These are phyloP conservation scores for Kodamaea hsintzibuensis DNA, from an alignment of 805 yeast species.

Conservation along the genomic window DNA sequence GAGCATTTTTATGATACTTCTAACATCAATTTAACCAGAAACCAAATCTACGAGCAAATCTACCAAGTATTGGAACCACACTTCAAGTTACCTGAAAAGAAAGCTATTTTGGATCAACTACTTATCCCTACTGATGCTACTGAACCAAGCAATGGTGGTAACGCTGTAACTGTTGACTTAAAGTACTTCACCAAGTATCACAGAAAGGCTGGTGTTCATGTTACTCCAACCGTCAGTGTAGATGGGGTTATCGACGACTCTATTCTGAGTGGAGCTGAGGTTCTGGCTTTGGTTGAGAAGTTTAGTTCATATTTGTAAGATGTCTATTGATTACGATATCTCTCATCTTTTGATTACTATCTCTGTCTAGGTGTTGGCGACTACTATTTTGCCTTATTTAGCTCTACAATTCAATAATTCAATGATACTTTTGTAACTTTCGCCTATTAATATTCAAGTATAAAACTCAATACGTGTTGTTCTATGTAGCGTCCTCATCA, in stretches of 20 bases:
- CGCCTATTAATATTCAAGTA: conserved; percentile 4
- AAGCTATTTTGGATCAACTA: conserved; percentile 38
- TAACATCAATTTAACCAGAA: conserved; percentile 53
- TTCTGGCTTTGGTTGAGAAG: conserved; percentile 44
- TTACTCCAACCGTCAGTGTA: conserved; percentile 77
- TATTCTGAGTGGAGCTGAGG: conserved; percentile 63
- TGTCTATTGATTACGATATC: too few species aligned
- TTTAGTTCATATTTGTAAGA: conserved; percentile 30
- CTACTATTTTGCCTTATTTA: too few species aligned
- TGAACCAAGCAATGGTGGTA: conserved; percentile 52
- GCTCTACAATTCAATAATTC: background rate
- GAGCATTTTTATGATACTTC: conserved; percentile 62
- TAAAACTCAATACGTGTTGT: too few species aligned
- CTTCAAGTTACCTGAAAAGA: conserved; percentile 29
- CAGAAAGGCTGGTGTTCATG: conserved; percentile 77
- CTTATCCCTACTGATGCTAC: conserved; percentile 25
- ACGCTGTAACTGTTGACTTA: conserved; percentile 57
- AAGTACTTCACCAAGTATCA: conserved; percentile 73
- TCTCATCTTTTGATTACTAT: too few species aligned
- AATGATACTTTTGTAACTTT: background rate
- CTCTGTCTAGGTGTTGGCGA: too few species aligned
- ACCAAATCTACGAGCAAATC: conserved; percentile 54
- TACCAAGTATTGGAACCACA: conserved; percentile 35
- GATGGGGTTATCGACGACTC: conserved; percentile 62
- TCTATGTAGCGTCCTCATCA: conserved; percentile 37